Conservation (phyloP, 2,329 filamentous ascomycete species). For the Neonectria hederae region DNA sequence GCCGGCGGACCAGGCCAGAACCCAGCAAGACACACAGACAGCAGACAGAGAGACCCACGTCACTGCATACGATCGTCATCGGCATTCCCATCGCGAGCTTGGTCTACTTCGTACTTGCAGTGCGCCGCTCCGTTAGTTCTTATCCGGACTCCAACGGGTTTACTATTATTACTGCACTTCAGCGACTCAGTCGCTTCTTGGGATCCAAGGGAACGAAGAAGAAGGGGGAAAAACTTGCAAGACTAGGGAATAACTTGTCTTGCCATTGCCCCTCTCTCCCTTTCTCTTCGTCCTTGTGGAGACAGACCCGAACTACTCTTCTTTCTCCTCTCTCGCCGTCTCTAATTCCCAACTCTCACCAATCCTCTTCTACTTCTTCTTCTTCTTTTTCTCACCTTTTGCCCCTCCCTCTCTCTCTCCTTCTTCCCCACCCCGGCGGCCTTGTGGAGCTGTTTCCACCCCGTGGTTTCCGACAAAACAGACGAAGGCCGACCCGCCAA, state of each 20-base stretch:
- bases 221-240: constrained; percentile 3
- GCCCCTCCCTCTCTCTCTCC: not conserved
- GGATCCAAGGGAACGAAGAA: not conserved
- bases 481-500: constrained; percentile 18
- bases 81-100: constrained; percentile 33
- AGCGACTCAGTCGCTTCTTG: not conserved
- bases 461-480: constrained; percentile 17
- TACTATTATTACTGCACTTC: not conserved
- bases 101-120: constrained; percentile 8
- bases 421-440: constrained; percentile 12
- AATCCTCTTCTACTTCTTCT: not conserved
- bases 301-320: not conserved
- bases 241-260: constrained; percentile 9
- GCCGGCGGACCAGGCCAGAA: constrained; percentile 17
- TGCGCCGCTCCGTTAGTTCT: constrained; percentile 14
- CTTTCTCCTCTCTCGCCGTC: not conserved
- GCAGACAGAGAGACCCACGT: constrained; percentile 29
- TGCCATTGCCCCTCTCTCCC: not conserved
- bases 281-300: not conserved
- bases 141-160: constrained; percentile 17
- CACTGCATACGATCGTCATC: constrained; percentile 42
- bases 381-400: not conserved
- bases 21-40: not conserved
- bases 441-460: constrained; percentile 14
- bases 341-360: not conserved